Conservation (phyloP, 129 eudicot species). For the Artemisia tridentata region DNA sequence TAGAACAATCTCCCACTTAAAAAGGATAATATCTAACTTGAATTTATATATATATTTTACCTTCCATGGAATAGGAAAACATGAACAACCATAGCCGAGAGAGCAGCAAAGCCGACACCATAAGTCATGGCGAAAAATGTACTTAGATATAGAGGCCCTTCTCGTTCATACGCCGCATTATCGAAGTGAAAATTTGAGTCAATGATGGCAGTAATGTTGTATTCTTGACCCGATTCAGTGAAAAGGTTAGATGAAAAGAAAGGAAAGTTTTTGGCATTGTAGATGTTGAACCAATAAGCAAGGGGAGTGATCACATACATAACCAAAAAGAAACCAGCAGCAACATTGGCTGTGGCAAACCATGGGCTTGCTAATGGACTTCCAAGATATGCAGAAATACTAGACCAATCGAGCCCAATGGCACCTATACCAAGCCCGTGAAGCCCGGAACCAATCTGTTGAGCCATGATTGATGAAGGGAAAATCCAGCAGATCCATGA, state of each 20-base stretch:
- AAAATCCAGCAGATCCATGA: conserved; percentile 97
- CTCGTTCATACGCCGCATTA: conserved; percentile 54
- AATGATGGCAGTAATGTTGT: conserved; percentile 74
- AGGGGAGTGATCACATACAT: conserved; percentile 92
- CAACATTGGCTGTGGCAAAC: conserved; percentile 97
- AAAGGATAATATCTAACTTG: too few relatives aligned
- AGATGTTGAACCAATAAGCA: conserved; percentile 75
- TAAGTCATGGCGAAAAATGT: conserved; percentile 94
- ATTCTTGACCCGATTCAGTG: conserved; percentile 58
- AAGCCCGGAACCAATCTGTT: conserved; percentile 91
- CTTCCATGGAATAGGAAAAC: conserved; percentile 91
- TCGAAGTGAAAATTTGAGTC: conserved; percentile 78
- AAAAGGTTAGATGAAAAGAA: conserved; percentile 65
- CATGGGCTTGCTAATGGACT: conserved; percentile 98
- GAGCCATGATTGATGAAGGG: conserved; percentile 78
- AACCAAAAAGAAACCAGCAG: conserved; percentile 75
- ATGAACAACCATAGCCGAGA: conserved; percentile 77
- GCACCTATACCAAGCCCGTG: conserved; percentile 81
- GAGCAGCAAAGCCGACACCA: conserved; percentile 95
- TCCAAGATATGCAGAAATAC: conserved; percentile 81
- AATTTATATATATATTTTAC: conserved; percentile 32
- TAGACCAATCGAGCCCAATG: conserved; percentile 87
- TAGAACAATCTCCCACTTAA: not conserved
- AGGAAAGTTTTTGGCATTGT: conserved; percentile 80
- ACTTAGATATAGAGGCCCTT: conserved; percentile 87